phyloP scores from a whole-genome alignment of 345 rosid genomes.

The Aegle marmelos region DNA sequence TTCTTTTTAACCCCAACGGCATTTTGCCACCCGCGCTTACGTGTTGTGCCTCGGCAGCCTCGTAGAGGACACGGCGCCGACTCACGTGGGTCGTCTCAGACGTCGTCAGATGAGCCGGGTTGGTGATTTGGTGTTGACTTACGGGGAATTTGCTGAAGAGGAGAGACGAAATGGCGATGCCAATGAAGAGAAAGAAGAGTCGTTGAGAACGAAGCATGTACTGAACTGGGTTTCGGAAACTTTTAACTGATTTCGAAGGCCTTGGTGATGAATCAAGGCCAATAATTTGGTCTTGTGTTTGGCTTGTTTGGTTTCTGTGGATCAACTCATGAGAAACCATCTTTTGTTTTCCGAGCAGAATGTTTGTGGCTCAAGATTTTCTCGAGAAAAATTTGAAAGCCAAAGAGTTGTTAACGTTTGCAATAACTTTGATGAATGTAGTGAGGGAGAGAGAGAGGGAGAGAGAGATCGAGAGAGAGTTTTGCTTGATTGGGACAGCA shows the following conservation, averaged over 20 bases:
- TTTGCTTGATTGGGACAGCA: not conserved
- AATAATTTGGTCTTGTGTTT: not conserved
- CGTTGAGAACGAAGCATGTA: conserved; percentile 54
- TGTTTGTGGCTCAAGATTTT: not conserved
- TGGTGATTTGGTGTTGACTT: conserved; percentile 2
- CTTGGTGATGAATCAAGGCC: not conserved
- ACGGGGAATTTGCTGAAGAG: conserved; percentile 53
- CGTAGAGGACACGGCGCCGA: conserved; percentile 29
- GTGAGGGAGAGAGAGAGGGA: not conserved
- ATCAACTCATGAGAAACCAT: conserved; percentile 27
- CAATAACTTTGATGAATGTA: too few relatives aligned
- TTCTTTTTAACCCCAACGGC: conserved; percentile 54
- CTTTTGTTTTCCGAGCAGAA: not conserved
- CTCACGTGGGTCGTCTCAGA: conserved; percentile 20
- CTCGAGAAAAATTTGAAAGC: not conserved
- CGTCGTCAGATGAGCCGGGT: not conserved
- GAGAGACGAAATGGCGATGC: conserved; percentile 56
- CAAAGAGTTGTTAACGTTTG: not conserved
- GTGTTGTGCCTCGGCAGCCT: conserved; percentile 7
- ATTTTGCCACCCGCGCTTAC: conserved; percentile 36
- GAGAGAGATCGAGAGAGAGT: not conserved
- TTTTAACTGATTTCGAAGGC: not conserved
- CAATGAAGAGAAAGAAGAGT: conserved; percentile 49
- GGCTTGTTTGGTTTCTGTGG: conserved; percentile 17
- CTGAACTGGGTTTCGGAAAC: conserved; percentile 26